Evolutionary conservation across 768 basidiomycete genomes (phyloP), one percentile per base, ranked within the genome.

Genomic region (Ramaria sp.): DNA sequence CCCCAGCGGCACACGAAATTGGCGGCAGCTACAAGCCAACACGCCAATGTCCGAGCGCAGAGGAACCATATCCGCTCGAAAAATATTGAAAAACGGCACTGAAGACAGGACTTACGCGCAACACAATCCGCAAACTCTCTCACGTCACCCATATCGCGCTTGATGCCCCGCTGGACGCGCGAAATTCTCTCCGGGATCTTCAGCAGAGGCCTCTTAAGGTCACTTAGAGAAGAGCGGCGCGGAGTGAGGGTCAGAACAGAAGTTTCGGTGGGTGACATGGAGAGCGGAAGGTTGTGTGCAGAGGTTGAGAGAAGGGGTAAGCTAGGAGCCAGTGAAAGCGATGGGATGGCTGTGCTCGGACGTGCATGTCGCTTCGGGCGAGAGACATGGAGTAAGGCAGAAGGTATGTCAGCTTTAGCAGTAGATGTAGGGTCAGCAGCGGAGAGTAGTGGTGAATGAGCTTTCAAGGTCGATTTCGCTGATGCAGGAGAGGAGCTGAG

Each of bases 81-180:
- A n/a, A n/a, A n/a, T n/a, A n/a, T n/a, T 16, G 16, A 20, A 47
- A 47, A 10, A 47, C 22, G 24, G 16, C 34, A 50, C 3, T 13
- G 30, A 36, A 34, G 22, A 55, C 13, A 34, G 32, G 20, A 55
- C 53, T 27, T 5, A 55, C 53, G 53, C 30, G 47, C 53, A 44
- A 95, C 78, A 61, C 81, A 83, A 5, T 72, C 68, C 12, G 90
- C 91, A 74, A 95, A 96, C 63, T 91, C 88, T 58, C 82, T 77
- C 3, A 94, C 88, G 76, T 90, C 83, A 0, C 78, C 80, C 64
- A 92, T 71, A 67, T 89, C 86, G 59, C 85, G 70, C 63, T 81
- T 77, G 48, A 93, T 64, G 18, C 81, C 81, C 2, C 82, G 80
- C 69, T 93, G 91, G 52, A 86, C 88, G 61, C 85, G 84, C 61